Evolutionary conservation across 768 basidiomycete species (phyloP).

Genomic region (Amanita exitialis): DNA sequence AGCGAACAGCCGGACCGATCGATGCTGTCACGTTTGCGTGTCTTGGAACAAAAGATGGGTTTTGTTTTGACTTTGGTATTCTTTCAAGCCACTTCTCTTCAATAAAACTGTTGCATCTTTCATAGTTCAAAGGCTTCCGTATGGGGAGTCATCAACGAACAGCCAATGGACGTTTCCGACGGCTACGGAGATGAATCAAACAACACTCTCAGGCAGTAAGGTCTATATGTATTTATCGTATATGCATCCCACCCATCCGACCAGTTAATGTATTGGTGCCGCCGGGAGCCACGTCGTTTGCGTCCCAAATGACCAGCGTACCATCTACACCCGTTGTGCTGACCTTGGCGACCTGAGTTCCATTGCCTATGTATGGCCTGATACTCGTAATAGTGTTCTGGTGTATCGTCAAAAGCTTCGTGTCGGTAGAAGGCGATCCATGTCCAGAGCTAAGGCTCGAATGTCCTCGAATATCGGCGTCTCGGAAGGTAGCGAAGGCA

Average conservation of each 20-base stretch:
- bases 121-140: constrained; percentile 93
- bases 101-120: not conserved
- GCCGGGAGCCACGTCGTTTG: constrained; percentile 39
- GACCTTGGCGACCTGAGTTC: constrained; percentile 58
- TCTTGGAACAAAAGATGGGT: constrained; percentile 90
- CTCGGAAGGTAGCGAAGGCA: constrained; percentile 90
- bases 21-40: constrained; percentile 65
- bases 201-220: constrained; percentile 15
- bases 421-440: constrained; percentile 33
- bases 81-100: constrained; percentile 3
- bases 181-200: constrained; percentile 15
- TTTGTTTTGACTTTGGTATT: constrained; percentile 83
- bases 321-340: constrained; percentile 95
- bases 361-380: constrained; percentile 55
- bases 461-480: constrained; percentile 78
- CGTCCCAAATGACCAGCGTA: constrained; percentile 84
- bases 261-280: constrained; percentile 28
- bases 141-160: constrained; percentile 87
- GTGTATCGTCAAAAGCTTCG: constrained; percentile 82
- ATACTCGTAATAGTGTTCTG: constrained; percentile 98
- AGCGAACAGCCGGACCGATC: constrained; percentile 69
- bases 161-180: constrained; percentile 29
- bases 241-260: constrained; percentile 38
- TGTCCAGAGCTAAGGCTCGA: constrained; percentile 18
- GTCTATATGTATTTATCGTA: constrained; percentile 18